Conservation (phyloP, 768 basidiomycete genomes). For the Mycena latifolia region DNA sequence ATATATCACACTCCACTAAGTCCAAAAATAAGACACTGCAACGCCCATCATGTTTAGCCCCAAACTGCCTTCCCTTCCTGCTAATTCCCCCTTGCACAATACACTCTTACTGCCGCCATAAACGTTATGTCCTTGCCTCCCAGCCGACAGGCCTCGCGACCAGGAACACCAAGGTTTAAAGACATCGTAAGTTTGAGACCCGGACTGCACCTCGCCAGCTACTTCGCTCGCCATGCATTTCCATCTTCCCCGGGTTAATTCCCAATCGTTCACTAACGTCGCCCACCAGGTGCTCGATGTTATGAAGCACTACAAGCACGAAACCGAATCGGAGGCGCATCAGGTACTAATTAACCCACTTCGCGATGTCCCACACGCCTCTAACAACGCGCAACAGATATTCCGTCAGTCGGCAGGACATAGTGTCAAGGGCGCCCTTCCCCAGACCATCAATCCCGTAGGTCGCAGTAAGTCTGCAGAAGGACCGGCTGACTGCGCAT, state of each 20-base stretch:
- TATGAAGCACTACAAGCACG: conserved; percentile 76
- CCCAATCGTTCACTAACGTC: conserved; percentile 56
- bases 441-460: conserved; percentile 80
- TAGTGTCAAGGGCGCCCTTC: conserved; percentile 71
- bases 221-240: conserved; percentile 54
- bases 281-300: conserved; percentile 76
- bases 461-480: conserved; percentile 34
- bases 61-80: not conserved
- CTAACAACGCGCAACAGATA: conserved; percentile 60
- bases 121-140: conserved; percentile 24
- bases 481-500: conserved; percentile 19
- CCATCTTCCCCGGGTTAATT: conserved; percentile 54
- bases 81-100: not conserved
- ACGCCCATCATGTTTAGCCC: conserved; percentile 11
- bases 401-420: conserved; percentile 82
- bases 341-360: conserved; percentile 58
- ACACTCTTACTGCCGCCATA: conserved; percentile 16
- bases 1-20: not conserved
- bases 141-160: conserved; percentile 44
- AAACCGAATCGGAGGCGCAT: conserved; percentile 91
- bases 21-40: conserved; percentile 15
- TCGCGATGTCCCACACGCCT: conserved; percentile 22
- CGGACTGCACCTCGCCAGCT: conserved; percentile 15
- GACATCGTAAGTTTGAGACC: conserved; percentile 51
- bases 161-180: conserved; percentile 55